Evolutionary conservation across 257 asterid genomes (phyloP).

Genomic region (Nicotiana knightiana): DNA sequence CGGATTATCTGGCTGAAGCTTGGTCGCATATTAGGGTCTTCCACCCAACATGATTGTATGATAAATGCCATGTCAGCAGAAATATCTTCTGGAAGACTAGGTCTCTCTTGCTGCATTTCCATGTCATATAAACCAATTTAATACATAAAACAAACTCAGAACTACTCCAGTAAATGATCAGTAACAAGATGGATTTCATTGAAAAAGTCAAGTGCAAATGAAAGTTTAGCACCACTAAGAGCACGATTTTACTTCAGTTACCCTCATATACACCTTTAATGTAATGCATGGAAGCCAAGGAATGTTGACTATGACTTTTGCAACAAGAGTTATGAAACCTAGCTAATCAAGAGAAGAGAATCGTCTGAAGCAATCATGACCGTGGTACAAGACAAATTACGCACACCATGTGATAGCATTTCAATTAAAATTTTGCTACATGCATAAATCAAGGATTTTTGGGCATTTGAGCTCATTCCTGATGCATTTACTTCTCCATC

Average conservation of each 20-base stretch:
- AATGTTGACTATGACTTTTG: slow-evolving; percentile 3
- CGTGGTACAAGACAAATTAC: background rate
- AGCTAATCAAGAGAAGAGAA: slow-evolving; percentile 1
- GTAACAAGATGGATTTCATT: background rate
- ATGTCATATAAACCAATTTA: background rate
- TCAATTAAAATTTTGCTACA: background rate
- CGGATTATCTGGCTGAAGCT: slow-evolving; percentile 83
- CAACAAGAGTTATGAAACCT: slow-evolving; percentile 1
- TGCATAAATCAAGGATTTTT: background rate
- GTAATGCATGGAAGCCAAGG: background rate
- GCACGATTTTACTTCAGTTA: background rate
- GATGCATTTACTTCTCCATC: slow-evolving; percentile 1
- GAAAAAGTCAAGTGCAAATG: background rate
- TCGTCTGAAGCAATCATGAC: background rate
- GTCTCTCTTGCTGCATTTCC: slow-evolving; percentile 90
- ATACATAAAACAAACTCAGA: slow-evolving; percentile 1
- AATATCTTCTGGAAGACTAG: slow-evolving; percentile 55
- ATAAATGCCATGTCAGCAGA: slow-evolving; percentile 66
- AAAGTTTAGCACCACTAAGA: background rate
- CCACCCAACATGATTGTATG: slow-evolving; percentile 96
- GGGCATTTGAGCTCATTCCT: background rate
- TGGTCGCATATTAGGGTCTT: slow-evolving; percentile 92
- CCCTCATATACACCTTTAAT: background rate
- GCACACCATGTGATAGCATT: background rate
- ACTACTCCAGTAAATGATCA: background rate